Base-by-base conservation (phyloP, 1,284 basidiomycete species). In the Malassezia slooffiae region DNA sequence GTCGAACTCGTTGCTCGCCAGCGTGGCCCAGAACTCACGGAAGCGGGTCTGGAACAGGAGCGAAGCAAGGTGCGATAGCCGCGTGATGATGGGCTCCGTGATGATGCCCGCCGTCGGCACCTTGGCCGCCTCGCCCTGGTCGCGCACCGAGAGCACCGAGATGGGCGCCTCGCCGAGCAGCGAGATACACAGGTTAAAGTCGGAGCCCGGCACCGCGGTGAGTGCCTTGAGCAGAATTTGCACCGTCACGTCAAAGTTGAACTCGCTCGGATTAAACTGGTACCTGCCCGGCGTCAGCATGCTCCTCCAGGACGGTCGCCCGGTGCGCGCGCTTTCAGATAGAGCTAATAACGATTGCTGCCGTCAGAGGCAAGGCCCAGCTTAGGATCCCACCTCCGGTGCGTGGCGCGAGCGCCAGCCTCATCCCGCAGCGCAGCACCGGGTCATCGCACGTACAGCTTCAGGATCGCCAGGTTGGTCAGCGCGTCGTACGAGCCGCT, bases 141-240 rank as follows among this genome's bases (percentile, higher is more conserved):
- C 17, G 44, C 54, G 53, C 35, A 50, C 43, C 24, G 49, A 45
- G 34, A 54, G 31, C 4, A 50, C 41, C 16, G 36, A 13, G 38
- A 62, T 41, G 15, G 52, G 50, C 26, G 55, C 56, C 43, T 88
- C 86, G 50, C 88, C 85, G 26, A 89, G 76, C 12, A 96, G 77
- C 27, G 87, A 84, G 54, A 91, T 79, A 67, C 86, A 91, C 49
- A 95, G 83, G 69, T 83, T 84, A 74, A 90, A 95, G 70, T 96
- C 90, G 4, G 74, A 72, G 38, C 71, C 67, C 50, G 89, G 85
- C 38, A 84, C 79, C 29, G 86, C 83, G 26, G 80, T 76, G 80
- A 96, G 77, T 16, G 88, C 79, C 76, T 95, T 93, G 71, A 89
- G 77, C 64, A 96, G 83, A 70, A 96, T 86, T 74, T 91, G 86